Evolutionary conservation across 495 filamentous ascomycete genomes (phyloP).

Genomic region (Sordaria brevicollis): DNA sequence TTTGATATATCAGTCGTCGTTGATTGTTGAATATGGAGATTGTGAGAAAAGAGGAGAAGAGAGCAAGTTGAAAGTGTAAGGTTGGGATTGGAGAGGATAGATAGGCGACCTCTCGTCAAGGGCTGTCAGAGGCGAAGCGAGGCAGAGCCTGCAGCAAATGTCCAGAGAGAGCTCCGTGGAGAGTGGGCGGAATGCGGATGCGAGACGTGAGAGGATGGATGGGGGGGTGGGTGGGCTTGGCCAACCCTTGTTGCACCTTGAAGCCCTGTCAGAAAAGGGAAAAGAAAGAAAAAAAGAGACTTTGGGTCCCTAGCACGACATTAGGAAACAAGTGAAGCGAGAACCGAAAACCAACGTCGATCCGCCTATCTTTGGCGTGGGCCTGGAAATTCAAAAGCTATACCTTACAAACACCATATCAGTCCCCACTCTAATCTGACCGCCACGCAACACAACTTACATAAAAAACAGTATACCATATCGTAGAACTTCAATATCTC

Average conservation of each 20-base stretch:
- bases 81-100: neutral
- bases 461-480: too few species aligned
- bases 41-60: neutral
- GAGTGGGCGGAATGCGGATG: too few species aligned
- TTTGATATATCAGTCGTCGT: neutral
- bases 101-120: neutral
- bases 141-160: neutral
- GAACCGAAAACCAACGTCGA: neutral
- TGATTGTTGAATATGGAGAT: neutral
- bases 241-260: too few species aligned
- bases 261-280: too few species aligned
- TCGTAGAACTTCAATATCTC: too few species aligned
- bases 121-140: neutral
- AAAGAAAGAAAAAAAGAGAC: too few species aligned
- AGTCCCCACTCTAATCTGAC: too few species aligned
- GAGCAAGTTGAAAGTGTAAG: neutral
- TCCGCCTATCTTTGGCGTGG: neutral
- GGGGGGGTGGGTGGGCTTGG: too few species aligned
- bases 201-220: too few species aligned
- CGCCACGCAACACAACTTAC: too few species aligned
- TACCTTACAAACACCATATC: too few species aligned
- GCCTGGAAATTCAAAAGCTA: neutral
- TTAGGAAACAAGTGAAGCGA: neutral
- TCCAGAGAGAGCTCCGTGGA: neutral
- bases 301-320: too few species aligned